Evolutionary conservation across 345 rosid species (phyloP), one percentile per base, ranked within the genome.

Genomic region (Melaleuca quinquenervia): DNA sequence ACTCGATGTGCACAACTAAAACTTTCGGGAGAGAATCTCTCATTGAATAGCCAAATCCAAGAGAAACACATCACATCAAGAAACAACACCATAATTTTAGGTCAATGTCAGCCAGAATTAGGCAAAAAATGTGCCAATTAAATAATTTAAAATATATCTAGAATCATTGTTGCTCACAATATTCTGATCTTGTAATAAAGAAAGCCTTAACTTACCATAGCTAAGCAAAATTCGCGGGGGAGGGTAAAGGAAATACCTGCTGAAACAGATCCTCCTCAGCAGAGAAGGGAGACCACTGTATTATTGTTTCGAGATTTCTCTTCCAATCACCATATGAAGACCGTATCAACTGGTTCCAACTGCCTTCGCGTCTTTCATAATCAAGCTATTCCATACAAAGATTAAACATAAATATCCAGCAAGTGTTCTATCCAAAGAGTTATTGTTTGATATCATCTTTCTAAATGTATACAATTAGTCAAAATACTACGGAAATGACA

Each of bases 261-360:
- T 84, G 90, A 84, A 95, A 94, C 84, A 96, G 93, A 86, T 95
- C 98, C 27, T 84, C 91, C 91, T 96, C 97, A 87, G 91, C 93
- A 11, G 94, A 91, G 88, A 94, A 95, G 32, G 99, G 98, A 84
- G 98, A 95, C 99, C 99, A 96, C 44, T 91, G 92, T 85, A 91
- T 52, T 54, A 95, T 92, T 20, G 98, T 93, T 87, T 93, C 94
- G 75, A 91, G 88, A 89, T 94, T 96, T 89, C 83, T 93, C 84
- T 87, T 82, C 98, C 98, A 96, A 90, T 93, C 98, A 85, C 44
- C 82, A 36, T 83, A 76, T 84, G 96, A 89, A 87, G 90, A 90
- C 75, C 97, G 92, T 45, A 83, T 41, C 84, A 94, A 87, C 90
- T 89, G 91, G 85, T 86, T 91, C 97, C 98, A 96, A 64, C 91